phyloP scores from a whole-genome alignment of 176 grass and related monocot genomes.

The Rhynchospora breviuscula region DNA sequence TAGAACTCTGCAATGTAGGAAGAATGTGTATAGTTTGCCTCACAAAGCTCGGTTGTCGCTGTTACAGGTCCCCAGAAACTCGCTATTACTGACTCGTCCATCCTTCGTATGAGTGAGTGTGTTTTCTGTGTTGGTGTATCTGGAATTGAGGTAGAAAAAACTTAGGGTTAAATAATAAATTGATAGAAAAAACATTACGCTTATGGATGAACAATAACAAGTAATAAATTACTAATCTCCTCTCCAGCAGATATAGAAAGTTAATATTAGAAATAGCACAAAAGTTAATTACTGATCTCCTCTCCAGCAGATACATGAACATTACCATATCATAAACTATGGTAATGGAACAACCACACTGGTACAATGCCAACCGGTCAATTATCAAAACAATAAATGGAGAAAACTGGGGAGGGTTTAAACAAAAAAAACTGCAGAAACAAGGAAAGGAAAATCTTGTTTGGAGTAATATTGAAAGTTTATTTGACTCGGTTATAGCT shows the following conservation, averaged over 20 bases:
- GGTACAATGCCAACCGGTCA: not conserved
- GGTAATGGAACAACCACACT: not conserved
- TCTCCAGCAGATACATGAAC: not conserved
- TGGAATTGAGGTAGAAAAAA: slow-evolving; percentile 4
- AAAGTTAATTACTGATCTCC: not conserved
- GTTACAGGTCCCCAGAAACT: slow-evolving; percentile 91
- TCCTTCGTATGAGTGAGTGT: not conserved
- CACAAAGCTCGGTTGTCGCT: slow-evolving; percentile 61
- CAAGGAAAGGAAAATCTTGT: not conserved
- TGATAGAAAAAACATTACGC: not conserved
- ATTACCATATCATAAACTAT: not conserved
- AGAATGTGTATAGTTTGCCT: slow-evolving; percentile 63
- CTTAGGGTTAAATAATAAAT: not conserved
- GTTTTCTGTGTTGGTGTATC: not conserved
- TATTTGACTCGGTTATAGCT: not conserved
- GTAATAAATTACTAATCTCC: not conserved
- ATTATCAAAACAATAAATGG: not conserved
- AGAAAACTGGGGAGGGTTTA: not conserved
- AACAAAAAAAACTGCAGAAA: not conserved
- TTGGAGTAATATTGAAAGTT: not conserved
- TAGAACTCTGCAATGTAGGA: slow-evolving; percentile 80
- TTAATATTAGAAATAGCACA: not conserved
- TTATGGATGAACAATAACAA: slow-evolving; percentile 4
- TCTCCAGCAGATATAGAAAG: not conserved
- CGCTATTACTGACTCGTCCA: slow-evolving; percentile 61